Evolutionary conservation across 331 rosid species (phyloP), one percentile per base, ranked within the genome.

Genomic region (Phaseolus coccineus): DNA sequence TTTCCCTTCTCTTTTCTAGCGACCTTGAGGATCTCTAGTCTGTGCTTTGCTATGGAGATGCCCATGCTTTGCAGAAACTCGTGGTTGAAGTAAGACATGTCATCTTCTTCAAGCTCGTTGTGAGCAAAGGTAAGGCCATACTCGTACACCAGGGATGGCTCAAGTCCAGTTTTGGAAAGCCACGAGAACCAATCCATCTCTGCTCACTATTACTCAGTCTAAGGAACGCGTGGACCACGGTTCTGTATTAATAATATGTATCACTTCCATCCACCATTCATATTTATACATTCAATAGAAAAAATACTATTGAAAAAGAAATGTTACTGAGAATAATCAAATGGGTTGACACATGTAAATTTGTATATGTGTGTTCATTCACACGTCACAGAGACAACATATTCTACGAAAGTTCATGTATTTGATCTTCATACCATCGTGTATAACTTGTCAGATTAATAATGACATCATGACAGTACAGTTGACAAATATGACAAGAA

Each of bases 51-150:
- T 71, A 90, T 88, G 84, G 97, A 88, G 80, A 95, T 93, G 6
- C 98, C 99, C 94, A 95, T 89, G 92, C 97, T 95, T 53, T 87
- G 97, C 16, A 95, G 97, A 58, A 93, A 93, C 79, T 95, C 99
- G 24, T 95, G 97, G 91, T 90, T 93, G 89, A 93, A 91, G 82
- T 89, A 93, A 33, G 77, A 7, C 39, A 91, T 88, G 80, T 92
- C 98, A 40, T 93, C 94, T 58, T 90, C 84, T 80, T 95, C 98
- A 27, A 95, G 98, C 91, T 95, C 94, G 59, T 95, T 93, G 71
- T 89, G 90, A 66, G 94, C 85, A 50, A 95, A 91, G 71, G 85
- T 80, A 15, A 95, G 87, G 58, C 98, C 93, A 76, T 92, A 93
- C 37, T 92, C 96, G 46, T 95, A 89, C 24, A 93, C 94, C 1